Percentiles rank a stretch among this genome's conserved stretches.
phyloP scores from a whole-genome alignment of 176 grass and related monocot species.

The Aegilops tauschii region DNA sequence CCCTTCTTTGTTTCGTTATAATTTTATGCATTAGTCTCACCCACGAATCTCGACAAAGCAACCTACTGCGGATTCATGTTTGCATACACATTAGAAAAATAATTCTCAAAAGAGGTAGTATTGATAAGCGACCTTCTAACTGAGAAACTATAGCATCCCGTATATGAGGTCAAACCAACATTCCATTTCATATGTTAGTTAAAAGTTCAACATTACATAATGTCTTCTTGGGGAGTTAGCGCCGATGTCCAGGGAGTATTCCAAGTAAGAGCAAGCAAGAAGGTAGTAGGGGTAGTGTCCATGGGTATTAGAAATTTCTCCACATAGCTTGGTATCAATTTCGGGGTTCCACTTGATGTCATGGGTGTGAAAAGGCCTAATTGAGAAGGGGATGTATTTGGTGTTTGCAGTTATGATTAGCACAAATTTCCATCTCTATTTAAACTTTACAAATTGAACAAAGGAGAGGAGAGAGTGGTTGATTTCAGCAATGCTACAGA shows the following conservation, averaged over 20 bases:
- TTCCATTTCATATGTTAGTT: neutral
- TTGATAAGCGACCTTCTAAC: neutral
- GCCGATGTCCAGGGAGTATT: neutral
- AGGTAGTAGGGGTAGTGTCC: neutral
- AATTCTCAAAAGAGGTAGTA: neutral
- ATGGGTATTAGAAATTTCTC: neutral
- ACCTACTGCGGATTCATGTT: neutral
- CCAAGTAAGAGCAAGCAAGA: neutral
- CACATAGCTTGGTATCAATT: neutral
- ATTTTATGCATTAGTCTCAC: neutral
- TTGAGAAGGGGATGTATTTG: neutral
- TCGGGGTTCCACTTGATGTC: neutral
- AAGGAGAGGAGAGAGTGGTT: neutral
- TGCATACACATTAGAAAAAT: neutral
- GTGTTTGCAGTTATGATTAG: neutral
- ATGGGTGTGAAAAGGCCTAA: neutral
- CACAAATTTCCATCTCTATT: neutral
- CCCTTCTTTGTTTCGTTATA: neutral
- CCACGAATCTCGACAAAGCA: neutral
- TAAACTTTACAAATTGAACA: neutral
- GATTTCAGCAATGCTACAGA: neutral
- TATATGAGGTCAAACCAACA: neutral
- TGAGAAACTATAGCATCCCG: neutral
- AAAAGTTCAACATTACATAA: neutral
- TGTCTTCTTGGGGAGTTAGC: neutral